Conservation (phyloP, 2,329 filamentous ascomycete species). For the Aspergillus sp. region DNA sequence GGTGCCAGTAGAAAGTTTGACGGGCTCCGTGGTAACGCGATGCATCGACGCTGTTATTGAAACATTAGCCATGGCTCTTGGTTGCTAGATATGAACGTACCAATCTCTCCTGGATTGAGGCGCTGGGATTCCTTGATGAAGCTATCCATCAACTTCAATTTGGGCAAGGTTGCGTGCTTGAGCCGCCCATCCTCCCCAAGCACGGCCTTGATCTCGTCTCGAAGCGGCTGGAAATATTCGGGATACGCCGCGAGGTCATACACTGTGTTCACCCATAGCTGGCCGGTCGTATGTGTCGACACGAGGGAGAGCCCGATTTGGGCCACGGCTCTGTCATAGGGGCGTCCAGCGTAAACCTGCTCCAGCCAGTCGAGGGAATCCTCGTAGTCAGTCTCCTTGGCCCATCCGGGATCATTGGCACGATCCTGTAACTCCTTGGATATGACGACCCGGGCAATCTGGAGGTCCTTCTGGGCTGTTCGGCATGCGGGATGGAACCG, state of each 20-base stretch:
- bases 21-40: background rate
- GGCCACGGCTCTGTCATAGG: background rate
- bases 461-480: no score
- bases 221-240: conserved; percentile 41
- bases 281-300: conserved; percentile 8
- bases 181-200: conserved; percentile 31
- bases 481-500: no score
- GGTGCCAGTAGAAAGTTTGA: background rate
- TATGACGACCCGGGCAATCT: no score
- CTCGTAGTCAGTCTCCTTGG: no score
- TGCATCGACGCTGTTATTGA: background rate
- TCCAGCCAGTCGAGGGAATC: no score
- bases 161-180: conserved; percentile 5
- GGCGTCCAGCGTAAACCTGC: background rate
- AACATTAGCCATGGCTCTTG: background rate
- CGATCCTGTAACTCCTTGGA: no score
- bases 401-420: no score
- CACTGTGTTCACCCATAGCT: conserved; percentile 35
- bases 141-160: conserved; percentile 13
- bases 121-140: conserved; percentile 5
- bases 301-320: conserved; percentile 6
- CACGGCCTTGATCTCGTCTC: conserved; percentile 40
- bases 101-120: background rate
- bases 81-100: background rate
- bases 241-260: conserved; percentile 43